Conservation (phyloP, 1,284 basidiomycete species). For the Leccinum solheimii region DNA sequence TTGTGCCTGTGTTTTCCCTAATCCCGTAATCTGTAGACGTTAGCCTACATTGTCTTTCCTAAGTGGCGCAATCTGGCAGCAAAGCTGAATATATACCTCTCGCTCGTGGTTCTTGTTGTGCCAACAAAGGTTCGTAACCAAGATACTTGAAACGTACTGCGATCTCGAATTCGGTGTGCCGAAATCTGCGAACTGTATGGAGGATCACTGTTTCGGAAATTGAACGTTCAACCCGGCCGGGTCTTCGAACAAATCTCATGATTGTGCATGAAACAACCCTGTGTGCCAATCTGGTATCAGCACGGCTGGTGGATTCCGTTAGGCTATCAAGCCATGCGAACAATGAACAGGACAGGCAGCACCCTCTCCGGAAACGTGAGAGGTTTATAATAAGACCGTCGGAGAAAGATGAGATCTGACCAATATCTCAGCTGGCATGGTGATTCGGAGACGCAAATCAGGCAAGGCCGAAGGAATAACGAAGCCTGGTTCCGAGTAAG, state of each 20-base stretch:
- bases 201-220: neutral
- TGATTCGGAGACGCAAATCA: slow-evolving; percentile 41
- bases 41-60: neutral
- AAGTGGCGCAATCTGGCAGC: neutral
- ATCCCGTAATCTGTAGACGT: slow-evolving; percentile 25
- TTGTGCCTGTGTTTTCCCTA: slow-evolving; percentile 17
- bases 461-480: slow-evolving; percentile 47
- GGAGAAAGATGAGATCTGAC: neutral
- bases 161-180: neutral
- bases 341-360: slow-evolving; percentile 61
- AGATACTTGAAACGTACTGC: neutral
- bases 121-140: neutral
- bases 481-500: slow-evolving; percentile 61
- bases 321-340: slow-evolving; percentile 63
- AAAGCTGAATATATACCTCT: neutral
- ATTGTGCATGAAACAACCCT: neutral
- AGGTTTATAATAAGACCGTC: slow-evolving; percentile 51
- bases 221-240: too few relatives aligned
- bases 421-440: slow-evolving; percentile 6
- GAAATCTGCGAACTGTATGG: neutral
- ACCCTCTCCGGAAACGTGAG: slow-evolving; percentile 44
- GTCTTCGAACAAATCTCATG: too few relatives aligned
- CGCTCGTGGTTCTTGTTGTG: neutral
- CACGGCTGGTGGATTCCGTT: slow-evolving; percentile 37
- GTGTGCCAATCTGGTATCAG: neutral